Evolutionary conservation across 352 stramenopile species (phyloP).

Genomic region (Plasmopara viticola): DNA sequence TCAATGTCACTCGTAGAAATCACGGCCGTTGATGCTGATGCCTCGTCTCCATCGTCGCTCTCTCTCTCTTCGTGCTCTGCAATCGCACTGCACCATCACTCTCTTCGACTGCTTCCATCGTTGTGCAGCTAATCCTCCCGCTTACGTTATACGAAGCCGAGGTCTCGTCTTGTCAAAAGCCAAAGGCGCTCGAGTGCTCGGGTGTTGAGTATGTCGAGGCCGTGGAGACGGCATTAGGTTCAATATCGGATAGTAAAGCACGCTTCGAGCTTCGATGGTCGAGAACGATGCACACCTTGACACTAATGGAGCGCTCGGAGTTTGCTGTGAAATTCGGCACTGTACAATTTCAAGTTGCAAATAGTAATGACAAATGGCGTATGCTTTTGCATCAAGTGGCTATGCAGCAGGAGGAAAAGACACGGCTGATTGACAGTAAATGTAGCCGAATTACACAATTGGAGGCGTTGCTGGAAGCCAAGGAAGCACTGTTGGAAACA

Average conservation of each 20-base stretch:
- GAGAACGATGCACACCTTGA: slow-evolving; percentile 25
- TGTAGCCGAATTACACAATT: slow-evolving; percentile 21
- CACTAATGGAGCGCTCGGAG: slow-evolving; percentile 40
- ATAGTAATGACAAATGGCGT: slow-evolving; percentile 11
- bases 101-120: slow-evolving; percentile 8
- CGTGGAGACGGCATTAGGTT: slow-evolving; percentile 21
- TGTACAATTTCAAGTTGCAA: slow-evolving; percentile 23
- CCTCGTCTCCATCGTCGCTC: background rate
- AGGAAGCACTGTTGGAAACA: slow-evolving; percentile 39
- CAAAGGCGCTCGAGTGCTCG: slow-evolving; percentile 37
- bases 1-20: slow-evolving; percentile 14
- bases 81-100: background rate
- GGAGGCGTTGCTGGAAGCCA: slow-evolving; percentile 32
- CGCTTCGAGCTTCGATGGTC: slow-evolving; percentile 46
- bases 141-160: slow-evolving; percentile 25
- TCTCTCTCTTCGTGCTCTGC: slow-evolving; percentile 10
- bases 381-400: slow-evolving; percentile 32
- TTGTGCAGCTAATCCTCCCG: slow-evolving; percentile 28
- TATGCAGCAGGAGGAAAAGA: slow-evolving; percentile 2
- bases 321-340: slow-evolving; percentile 54
- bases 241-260: background rate
- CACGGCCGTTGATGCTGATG: slow-evolving; percentile 2
- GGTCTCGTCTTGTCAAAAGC: slow-evolving; percentile 33
- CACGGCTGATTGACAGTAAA: slow-evolving; percentile 12
- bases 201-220: slow-evolving; percentile 26